Evolutionary conservation across 306 rosid genomes (phyloP), one percentile per base, ranked within the genome.

Genomic region (Quercus alba): DNA sequence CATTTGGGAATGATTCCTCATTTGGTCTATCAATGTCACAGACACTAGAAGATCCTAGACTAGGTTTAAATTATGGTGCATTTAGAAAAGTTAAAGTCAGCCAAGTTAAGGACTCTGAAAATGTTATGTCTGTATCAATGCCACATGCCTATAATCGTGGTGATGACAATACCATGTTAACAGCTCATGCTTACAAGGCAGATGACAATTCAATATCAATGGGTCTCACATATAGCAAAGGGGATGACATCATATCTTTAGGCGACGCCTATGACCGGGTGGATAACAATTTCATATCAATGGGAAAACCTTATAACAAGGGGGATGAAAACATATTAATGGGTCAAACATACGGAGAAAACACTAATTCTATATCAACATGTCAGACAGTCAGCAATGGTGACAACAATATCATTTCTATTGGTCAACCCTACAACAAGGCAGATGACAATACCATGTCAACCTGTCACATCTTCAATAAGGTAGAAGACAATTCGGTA

Each of bases 41-140:
- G 73, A 25, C 90, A 28, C 76, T 86, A 28, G 91, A 87, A 41
- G 88, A 90, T 88, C 92, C 92, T 75, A 72, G 81, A 46, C 73
- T 78, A 62, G 83, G 78, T 77, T 21, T 88, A 70, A 85, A 79
- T 74, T 85, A 85, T 81, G 91, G 90, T 33, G 93, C 91, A 56
- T 83, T 86, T 76, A 88, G 94, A 78, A 90, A 93, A 85, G 92
- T 91, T 72, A 87, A 91, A 87, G 88, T 88, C 28, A 81, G 84
- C 61, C 89, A 89, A 81, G 97, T 93, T 55, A 91, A 87, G 90
- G 98, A 90, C 74, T 87, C 91, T 61, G 90, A 90, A 73, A 91
- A 77, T 85, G 55, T 66, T 77, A 57, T 87, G 85, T 13, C 77
- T 73, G 77, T 79, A 71, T 71, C 90, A 5, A 25, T 80, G n/a